Evolutionary conservation across 2,329 filamentous ascomycete species (phyloP).

Genomic region (Didymella arachidicola): DNA sequence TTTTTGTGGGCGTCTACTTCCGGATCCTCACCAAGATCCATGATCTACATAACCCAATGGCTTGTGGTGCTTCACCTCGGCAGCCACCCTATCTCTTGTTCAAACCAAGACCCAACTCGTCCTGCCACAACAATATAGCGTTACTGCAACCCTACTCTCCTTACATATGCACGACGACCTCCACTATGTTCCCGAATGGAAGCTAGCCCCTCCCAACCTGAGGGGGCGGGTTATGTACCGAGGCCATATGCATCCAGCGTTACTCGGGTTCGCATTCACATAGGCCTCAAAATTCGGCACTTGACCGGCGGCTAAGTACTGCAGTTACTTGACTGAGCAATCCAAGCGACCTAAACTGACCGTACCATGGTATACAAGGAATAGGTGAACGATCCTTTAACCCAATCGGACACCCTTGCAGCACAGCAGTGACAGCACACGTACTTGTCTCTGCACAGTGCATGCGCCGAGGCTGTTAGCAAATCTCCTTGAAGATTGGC

Average conservation of each 20-base stretch:
- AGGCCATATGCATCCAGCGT: not conserved
- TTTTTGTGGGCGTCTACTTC: not conserved
- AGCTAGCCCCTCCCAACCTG: slow-evolving; percentile 2
- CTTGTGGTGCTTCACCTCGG: not conserved
- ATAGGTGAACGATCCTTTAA: not conserved
- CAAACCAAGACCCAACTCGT: not conserved
- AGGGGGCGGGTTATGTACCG: slow-evolving; percentile 4
- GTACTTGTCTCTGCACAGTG: not conserved
- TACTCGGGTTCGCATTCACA: slow-evolving; percentile 12
- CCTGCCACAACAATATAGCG: not conserved
- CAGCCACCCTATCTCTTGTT: not conserved
- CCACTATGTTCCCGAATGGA: not conserved
- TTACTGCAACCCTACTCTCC: not conserved
- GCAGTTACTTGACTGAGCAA: not conserved
- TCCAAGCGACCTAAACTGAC: slow-evolving; percentile 1
- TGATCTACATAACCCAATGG: not conserved
- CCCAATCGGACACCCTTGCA: not conserved
- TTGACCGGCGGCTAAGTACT: slow-evolving; percentile 1
- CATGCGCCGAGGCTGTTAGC: not conserved
- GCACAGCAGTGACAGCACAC: slow-evolving; percentile 2
- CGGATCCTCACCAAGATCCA: not conserved
- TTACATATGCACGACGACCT: not conserved
- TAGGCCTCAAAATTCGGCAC: not conserved
- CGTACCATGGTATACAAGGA: not conserved
- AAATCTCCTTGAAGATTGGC: not conserved